A percentile compares a stretch with the other conserved stretches of the same genome.
Evolutionary conservation across 2,329 filamentous ascomycete genomes (phyloP).

Genomic region (Setomelanomma holmii): DNA sequence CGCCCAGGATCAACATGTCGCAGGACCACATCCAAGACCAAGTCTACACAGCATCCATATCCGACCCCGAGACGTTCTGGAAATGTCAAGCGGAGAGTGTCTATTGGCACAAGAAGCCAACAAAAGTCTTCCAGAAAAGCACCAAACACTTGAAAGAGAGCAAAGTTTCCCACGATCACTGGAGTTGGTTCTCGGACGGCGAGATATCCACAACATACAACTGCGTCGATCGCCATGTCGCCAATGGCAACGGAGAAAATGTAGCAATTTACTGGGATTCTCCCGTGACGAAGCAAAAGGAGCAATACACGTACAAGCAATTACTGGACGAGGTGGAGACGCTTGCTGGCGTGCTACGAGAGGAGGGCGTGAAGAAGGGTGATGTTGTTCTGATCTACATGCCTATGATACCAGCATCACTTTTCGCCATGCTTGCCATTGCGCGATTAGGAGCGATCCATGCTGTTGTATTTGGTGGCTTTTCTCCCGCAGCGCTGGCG

Average conservation of each 20-base stretch:
- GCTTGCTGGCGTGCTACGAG: slow-evolving; percentile 79
- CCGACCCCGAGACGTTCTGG: slow-evolving; percentile 79
- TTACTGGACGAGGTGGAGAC: slow-evolving; percentile 81
- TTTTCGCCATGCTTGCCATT: slow-evolving; percentile 86
- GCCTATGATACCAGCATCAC: slow-evolving; percentile 91
- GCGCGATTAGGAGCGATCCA: slow-evolving; percentile 86
- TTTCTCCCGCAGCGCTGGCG: slow-evolving; percentile 79
- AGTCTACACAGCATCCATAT: slow-evolving; percentile 66
- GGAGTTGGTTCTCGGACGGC: slow-evolving; percentile 90
- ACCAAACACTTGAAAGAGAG: slow-evolving; percentile 68
- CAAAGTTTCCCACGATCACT: slow-evolving; percentile 73
- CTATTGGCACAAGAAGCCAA: slow-evolving; percentile 80
- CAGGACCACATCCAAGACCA: slow-evolving; percentile 53
- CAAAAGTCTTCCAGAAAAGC: slow-evolving; percentile 64
- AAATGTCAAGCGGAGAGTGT: slow-evolving; percentile 74
- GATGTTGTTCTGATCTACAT: slow-evolving; percentile 94
- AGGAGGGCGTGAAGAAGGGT: slow-evolving; percentile 81
- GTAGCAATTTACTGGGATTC: slow-evolving; percentile 88
- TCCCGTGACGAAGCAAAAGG: slow-evolving; percentile 77
- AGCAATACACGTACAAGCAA: slow-evolving; percentile 75
- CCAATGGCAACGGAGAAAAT: slow-evolving; percentile 71
- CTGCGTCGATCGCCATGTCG: slow-evolving; percentile 88
- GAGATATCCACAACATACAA: slow-evolving; percentile 93
- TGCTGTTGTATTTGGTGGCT: slow-evolving; percentile 91
- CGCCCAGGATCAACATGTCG: slow-evolving; percentile 3